These are phyloP conservation scores for Cordyceps tenuipes DNA, from an alignment of 2,329 filamentous ascomycete species.

Conservation along the genomic window DNA sequence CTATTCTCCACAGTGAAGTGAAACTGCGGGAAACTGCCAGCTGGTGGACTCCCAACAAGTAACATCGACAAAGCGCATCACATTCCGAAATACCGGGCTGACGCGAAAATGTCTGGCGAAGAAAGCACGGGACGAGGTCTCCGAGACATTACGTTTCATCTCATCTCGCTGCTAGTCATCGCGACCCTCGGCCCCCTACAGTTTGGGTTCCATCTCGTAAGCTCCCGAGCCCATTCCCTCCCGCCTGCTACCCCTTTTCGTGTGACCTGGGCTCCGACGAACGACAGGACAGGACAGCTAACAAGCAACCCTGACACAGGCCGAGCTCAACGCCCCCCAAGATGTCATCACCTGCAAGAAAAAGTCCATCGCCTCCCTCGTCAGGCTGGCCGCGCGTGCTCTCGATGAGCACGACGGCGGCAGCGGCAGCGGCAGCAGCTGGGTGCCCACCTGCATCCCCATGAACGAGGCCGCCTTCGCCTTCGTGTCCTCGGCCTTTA, in stretches of 20 bases:
- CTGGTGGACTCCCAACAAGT: neutral
- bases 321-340: constrained; percentile 91
- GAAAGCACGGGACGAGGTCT: constrained; percentile 20
- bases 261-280: neutral
- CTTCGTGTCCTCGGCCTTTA: constrained; percentile 83
- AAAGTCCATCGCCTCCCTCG: constrained; percentile 29
- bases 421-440: neutral
- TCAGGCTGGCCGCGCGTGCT: constrained; percentile 17
- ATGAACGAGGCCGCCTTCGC: constrained; percentile 81
- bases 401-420: neutral
- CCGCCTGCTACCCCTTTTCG: neutral
- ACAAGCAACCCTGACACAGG: constrained; percentile 34
- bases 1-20: too few relatives aligned
- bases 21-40: too few relatives aligned
- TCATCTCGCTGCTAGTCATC: constrained; percentile 66
- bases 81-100: neutral
- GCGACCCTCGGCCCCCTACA: constrained; percentile 82
- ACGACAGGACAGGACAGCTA: neutral
- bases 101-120: constrained; percentile 1
- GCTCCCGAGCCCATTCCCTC: constrained; percentile 15
- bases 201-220: constrained; percentile 88
- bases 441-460: constrained; percentile 69
- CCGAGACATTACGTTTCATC: constrained; percentile 59
- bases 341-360: constrained; percentile 83
- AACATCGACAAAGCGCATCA: neutral